phyloP scores from a whole-genome alignment of 352 stramenopile genomes.

The Phytophthora cryptogea region DNA sequence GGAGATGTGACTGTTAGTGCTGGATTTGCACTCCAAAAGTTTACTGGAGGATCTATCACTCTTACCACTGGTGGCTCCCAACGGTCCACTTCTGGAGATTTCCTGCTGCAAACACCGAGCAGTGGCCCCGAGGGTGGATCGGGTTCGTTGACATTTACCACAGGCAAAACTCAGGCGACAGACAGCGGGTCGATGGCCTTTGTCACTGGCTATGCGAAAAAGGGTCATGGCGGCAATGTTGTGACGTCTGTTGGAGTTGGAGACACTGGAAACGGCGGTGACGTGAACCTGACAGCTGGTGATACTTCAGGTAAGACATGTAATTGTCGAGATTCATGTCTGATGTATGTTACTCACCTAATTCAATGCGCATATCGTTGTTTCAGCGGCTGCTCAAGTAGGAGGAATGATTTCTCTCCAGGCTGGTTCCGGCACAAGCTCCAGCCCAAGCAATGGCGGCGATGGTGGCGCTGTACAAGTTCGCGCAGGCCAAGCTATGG shows the following conservation, averaged over 20 bases:
- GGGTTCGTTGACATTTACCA: constrained; percentile 41
- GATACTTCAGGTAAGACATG: constrained; percentile 55
- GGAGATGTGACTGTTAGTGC: constrained; percentile 68
- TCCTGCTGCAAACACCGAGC: constrained; percentile 64
- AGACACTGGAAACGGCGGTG: constrained; percentile 29
- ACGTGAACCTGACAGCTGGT: constrained; percentile 68
- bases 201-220: constrained; percentile 29
- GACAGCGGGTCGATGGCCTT: constrained; percentile 34
- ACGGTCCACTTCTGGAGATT: constrained; percentile 60
- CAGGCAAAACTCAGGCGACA: constrained; percentile 23
- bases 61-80: constrained; percentile 62
- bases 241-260: constrained; percentile 31
- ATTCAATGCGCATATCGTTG: constrained; percentile 1
- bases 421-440: constrained; percentile 59
- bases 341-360: constrained; percentile 4
- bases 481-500: constrained; percentile 60
- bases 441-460: constrained; percentile 52
- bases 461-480: constrained; percentile 63
- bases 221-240: constrained; percentile 30
- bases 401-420: constrained; percentile 56
- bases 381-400: constrained; percentile 37
- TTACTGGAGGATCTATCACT: constrained; percentile 53
- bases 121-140: constrained; percentile 52
- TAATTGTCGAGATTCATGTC: not conserved
- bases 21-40: constrained; percentile 66